Evolutionary conservation across 176 grass and related monocot species (phyloP).

Genomic region (Panicum miliaceum): DNA sequence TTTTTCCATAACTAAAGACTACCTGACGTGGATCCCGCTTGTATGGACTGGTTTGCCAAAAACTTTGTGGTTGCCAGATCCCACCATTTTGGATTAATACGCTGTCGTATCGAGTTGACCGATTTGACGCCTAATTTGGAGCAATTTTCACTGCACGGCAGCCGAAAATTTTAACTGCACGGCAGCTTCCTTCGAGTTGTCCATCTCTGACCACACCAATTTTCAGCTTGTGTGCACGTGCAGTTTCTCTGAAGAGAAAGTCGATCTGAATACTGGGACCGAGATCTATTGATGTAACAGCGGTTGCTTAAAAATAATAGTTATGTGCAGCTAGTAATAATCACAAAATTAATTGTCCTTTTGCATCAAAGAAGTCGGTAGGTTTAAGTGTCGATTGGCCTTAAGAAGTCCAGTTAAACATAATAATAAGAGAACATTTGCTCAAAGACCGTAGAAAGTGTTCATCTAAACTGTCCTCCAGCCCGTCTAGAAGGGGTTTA

Average conservation of each 20-base stretch:
- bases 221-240: not conserved
- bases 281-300: not conserved
- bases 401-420: no score
- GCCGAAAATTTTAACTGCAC: not conserved
- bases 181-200: not conserved
- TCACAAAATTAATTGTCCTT: not conserved
- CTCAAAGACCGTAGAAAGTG: no score
- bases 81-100: not conserved
- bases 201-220: not conserved
- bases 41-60: no score
- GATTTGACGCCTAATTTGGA: slow-evolving; percentile 7
- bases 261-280: not conserved
- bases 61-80: no score
- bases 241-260: not conserved
- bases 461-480: no score
- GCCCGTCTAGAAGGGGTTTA: no score
- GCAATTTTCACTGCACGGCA: not conserved
- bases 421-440: no score
- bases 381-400: no score
- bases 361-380: not conserved
- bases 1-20: no score
- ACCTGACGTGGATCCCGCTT: no score
- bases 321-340: not conserved
- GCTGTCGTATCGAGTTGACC: not conserved
- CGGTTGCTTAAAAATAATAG: not conserved